Evolutionary conservation across 306 rosid genomes (phyloP), one percentile per base, ranked within the genome.

Genomic region (Fragaria vesca): DNA sequence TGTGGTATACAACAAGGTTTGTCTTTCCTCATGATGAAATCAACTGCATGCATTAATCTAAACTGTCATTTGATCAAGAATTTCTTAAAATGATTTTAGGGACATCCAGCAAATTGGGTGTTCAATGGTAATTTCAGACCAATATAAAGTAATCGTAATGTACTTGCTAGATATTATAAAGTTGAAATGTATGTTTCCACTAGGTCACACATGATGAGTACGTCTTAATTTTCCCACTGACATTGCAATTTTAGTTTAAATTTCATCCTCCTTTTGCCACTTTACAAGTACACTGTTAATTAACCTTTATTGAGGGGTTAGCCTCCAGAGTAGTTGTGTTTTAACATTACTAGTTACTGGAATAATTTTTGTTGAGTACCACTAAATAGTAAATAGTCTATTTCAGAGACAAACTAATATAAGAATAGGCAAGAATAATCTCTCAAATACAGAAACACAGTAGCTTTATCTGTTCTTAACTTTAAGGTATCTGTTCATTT

Each of bases 1-100:
- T 94, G 69, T 94, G 98, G 98, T 88, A 89, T 81, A 88, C 93
- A 50, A 92, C 95, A 73, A 94, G 98, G 98, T 94, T 84, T 72
- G 91, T 88, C 78, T 82, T 67, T 70, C 16, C 46, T 34, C 71
- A 52, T 32, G 38, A 32, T 6, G 71, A 38, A 15, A 62, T 47
- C 26, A 71, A 52, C 63, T 21, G 66, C 46, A 4, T 17, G 12
- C 30, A 61, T 34, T 52, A 47, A 46, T 61, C 24, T 18, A 40
- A 40, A 21, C 12, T 26, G 8, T 57, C 52, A 16, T 73, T 73
- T 54, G 13, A 51, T 71, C 60, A 48, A 50, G 43, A 10, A 8
- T 16, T 51, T 48, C 28, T 42, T 42, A 18, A n/a, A 66, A 66
- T 16, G 2, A 66, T 66, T 36, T 5, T 1, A 7, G 26, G 46